Evolutionary conservation across 495 filamentous ascomycete species (phyloP).

Genomic region (Halenospora varia): DNA sequence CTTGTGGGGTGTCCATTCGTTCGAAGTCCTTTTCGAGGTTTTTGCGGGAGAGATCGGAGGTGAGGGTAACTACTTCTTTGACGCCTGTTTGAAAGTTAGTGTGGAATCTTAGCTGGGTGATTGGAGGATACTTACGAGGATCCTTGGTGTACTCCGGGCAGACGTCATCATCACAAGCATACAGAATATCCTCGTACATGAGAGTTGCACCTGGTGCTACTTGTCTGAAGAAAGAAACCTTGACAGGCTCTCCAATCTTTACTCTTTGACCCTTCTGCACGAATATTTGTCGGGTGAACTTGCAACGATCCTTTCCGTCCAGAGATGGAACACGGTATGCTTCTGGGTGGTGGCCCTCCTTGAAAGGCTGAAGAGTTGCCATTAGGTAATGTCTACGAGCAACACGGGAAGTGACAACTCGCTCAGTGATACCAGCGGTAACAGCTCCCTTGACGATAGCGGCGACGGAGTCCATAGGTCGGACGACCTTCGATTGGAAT

Average conservation of each 20-base stretch:
- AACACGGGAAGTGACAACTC: slow-evolving; percentile 93
- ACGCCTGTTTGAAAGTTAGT: slow-evolving; percentile 63
- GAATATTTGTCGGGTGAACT: slow-evolving; percentile 97
- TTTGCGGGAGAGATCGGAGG: slow-evolving; percentile 93
- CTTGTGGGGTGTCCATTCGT: slow-evolving; percentile 98
- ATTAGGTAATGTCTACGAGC: slow-evolving; percentile 98
- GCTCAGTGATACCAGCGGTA: slow-evolving; percentile 90
- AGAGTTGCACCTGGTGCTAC: slow-evolving; percentile 95
- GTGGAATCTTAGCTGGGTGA: neutral
- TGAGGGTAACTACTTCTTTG: slow-evolving; percentile 98
- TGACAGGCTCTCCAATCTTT: slow-evolving; percentile 98
- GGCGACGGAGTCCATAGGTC: slow-evolving; percentile 74
- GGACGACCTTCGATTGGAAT: slow-evolving; percentile 73
- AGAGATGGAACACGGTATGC: slow-evolving; percentile 95
- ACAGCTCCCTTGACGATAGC: slow-evolving; percentile 76
- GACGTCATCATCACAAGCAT: slow-evolving; percentile 96
- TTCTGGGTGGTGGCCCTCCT: slow-evolving; percentile 97
- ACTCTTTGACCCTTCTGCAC: slow-evolving; percentile 98
- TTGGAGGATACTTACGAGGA: slow-evolving; percentile 70
- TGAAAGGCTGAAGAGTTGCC: slow-evolving; percentile 98
- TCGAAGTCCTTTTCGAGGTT: slow-evolving; percentile 99
- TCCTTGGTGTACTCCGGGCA: slow-evolving; percentile 99
- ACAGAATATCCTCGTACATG: slow-evolving; percentile 99
- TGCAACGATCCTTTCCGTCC: slow-evolving; percentile 96
- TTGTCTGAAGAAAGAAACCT: slow-evolving; percentile 97